A percentile compares a stretch with the other conserved stretches of the same genome.
These are phyloP conservation scores for Clonostachys solani DNA, from an alignment of 2,329 filamentous ascomycete genomes.

Conservation along the genomic window DNA sequence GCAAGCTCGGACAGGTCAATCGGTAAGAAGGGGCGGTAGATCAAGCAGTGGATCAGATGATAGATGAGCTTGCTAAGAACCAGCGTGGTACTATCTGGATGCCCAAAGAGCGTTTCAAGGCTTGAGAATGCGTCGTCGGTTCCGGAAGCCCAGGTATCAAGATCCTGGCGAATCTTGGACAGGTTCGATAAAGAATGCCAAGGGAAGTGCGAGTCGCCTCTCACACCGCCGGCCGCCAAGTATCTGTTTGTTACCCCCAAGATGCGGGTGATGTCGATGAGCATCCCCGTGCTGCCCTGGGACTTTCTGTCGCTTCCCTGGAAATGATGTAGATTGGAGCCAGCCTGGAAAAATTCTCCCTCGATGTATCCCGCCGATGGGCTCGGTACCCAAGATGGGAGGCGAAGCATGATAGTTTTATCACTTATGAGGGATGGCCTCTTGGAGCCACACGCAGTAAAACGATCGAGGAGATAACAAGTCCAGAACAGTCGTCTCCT, in stretches of 20 bases:
- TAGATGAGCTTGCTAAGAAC: slow-evolving; percentile 84
- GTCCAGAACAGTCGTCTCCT: slow-evolving; percentile 83
- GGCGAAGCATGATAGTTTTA: slow-evolving; percentile 67
- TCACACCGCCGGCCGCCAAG: slow-evolving; percentile 78
- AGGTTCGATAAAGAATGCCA: slow-evolving; percentile 85
- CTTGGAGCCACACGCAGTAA: slow-evolving; percentile 75
- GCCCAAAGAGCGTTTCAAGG: slow-evolving; percentile 70
- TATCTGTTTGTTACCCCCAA: slow-evolving; percentile 82
- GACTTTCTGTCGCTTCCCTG: slow-evolving; percentile 64
- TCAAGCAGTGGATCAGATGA: slow-evolving; percentile 80
- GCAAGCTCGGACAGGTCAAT: slow-evolving; percentile 79
- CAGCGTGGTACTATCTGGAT: slow-evolving; percentile 72
- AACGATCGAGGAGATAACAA: slow-evolving; percentile 83
- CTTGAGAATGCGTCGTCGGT: slow-evolving; percentile 77
- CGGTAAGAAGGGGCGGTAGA: slow-evolving; percentile 83
- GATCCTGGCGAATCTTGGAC: slow-evolving; percentile 79
- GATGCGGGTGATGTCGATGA: slow-evolving; percentile 81
- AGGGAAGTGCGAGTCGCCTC: slow-evolving; percentile 85
- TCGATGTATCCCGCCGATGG: slow-evolving; percentile 60
- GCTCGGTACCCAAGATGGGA: slow-evolving; percentile 70
- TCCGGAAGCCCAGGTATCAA: slow-evolving; percentile 81
- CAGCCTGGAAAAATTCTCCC: slow-evolving; percentile 76
- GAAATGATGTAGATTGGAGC: slow-evolving; percentile 72
- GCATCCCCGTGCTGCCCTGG: slow-evolving; percentile 73
- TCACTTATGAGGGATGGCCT: slow-evolving; percentile 77